Conservation (phyloP, 345 rosid species). For the Orychophragmus violaceus region DNA sequence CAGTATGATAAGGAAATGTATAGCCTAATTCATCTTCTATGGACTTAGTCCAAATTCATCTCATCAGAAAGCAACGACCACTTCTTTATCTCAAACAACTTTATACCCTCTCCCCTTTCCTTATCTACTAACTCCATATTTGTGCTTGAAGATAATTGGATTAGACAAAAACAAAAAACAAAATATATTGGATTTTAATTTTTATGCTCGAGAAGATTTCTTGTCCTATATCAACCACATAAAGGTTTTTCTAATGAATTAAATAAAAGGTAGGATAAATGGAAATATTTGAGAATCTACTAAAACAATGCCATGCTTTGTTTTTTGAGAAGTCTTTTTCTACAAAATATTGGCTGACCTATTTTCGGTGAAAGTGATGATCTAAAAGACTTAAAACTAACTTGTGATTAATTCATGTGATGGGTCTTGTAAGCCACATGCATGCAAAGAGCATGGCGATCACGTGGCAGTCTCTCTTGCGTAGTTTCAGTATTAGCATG, state of each 20-base stretch:
- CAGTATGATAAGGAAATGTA: constrained; percentile 20
- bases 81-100: constrained; percentile 23
- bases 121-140: constrained; percentile 27
- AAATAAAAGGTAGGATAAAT: not conserved
- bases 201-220: not conserved
- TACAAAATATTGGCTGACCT: not conserved
- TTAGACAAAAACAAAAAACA: too few relatives aligned
- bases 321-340: constrained; percentile 14
- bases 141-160: not conserved
- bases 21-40: constrained; percentile 13
- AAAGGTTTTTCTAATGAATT: not conserved
- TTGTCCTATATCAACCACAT: constrained; percentile 8
- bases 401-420: constrained; percentile 13
- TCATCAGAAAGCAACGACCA: constrained; percentile 23
- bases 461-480: constrained; percentile 28
- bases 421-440: constrained; percentile 17
- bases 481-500: constrained; percentile 10
- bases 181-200: not conserved
- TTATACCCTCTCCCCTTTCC: constrained; percentile 21
- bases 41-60: constrained; percentile 33
- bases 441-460: constrained; percentile 15
- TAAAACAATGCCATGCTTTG: not conserved
- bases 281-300: not conserved
- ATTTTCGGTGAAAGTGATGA: constrained; percentile 22
- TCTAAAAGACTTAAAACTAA: constrained; percentile 3